Evolutionary conservation across 495 filamentous ascomycete genomes (phyloP).

Genomic region (Podospora didyma): DNA sequence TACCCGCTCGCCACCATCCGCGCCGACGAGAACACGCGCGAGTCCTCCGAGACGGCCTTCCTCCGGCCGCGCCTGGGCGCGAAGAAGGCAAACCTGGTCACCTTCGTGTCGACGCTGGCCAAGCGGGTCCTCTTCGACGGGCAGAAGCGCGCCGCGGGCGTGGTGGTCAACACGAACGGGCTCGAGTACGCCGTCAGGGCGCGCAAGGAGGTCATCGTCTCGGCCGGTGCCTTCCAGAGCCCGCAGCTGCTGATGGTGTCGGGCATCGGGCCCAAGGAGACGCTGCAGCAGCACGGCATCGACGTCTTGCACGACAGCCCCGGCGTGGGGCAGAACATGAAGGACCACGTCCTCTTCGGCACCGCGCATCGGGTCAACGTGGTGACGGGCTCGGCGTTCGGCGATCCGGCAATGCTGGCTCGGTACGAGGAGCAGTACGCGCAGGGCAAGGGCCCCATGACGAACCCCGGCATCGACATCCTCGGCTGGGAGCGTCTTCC

Average conservation of each 20-base stretch:
- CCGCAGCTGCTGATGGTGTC: slow-evolving; percentile 53
- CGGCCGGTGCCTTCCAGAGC: slow-evolving; percentile 43
- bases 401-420: not conserved
- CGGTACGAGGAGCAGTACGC: not conserved
- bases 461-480: slow-evolving; percentile 37
- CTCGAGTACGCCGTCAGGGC: slow-evolving; percentile 18
- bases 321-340: slow-evolving; percentile 48
- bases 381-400: too few species aligned
- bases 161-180: slow-evolving; percentile 2
- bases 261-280: slow-evolving; percentile 42
- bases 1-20: slow-evolving; percentile 40
- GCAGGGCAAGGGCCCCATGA: slow-evolving; percentile 30
- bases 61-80: slow-evolving; percentile 10
- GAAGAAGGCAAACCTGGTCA: slow-evolving; percentile 3
- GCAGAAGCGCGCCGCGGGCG: slow-evolving; percentile 12
- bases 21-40: slow-evolving; percentile 28
- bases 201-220: slow-evolving; percentile 45
- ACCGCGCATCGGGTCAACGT: slow-evolving; percentile 5
- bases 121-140: slow-evolving; percentile 13
- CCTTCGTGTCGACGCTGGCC: slow-evolving; percentile 7
- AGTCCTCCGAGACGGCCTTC: slow-evolving; percentile 27
- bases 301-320: slow-evolving; percentile 38
- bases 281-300: slow-evolving; percentile 35
- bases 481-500: slow-evolving; percentile 52
- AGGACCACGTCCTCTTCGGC: slow-evolving; percentile 10